Evolutionary conservation across 2,329 filamentous ascomycete genomes (phyloP).

Genomic region (Chrysoporthe cubensis): DNA sequence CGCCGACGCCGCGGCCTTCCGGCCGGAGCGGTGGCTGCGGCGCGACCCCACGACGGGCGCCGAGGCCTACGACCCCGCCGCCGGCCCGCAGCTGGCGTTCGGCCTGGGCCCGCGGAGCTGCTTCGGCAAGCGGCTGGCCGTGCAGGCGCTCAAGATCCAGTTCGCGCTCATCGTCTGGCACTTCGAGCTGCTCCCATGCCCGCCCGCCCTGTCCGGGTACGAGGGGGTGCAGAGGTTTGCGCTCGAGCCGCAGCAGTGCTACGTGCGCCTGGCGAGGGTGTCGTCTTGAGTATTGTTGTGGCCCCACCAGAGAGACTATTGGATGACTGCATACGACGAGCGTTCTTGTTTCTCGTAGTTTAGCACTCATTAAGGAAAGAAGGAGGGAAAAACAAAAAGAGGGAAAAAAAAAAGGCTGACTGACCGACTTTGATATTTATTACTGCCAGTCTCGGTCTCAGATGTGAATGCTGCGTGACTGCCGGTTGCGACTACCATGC

Average conservation of each 20-base stretch:
- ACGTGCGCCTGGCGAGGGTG: slow-evolving; percentile 27
- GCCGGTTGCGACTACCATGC: no score
- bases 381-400: no score
- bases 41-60: slow-evolving; percentile 12
- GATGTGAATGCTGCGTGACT: no score
- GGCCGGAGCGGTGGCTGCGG: slow-evolving; percentile 45
- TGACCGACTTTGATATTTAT: no score
- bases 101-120: slow-evolving; percentile 43
- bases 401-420: no score
- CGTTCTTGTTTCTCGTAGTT: no score
- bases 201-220: slow-evolving; percentile 33
- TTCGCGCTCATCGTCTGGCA: slow-evolving; percentile 42
- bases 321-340: no score
- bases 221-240: slow-evolving; percentile 37
- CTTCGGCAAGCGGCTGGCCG: slow-evolving; percentile 43
- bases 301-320: no score
- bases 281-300: neutral
- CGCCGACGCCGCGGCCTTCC: slow-evolving; percentile 38
- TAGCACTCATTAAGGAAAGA: no score
- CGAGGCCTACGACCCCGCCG: slow-evolving; percentile 37
- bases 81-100: slow-evolving; percentile 43
- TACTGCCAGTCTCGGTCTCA: no score
- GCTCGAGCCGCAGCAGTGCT: slow-evolving; percentile 38
- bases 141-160: slow-evolving; percentile 42
- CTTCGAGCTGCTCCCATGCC: slow-evolving; percentile 42